These are phyloP conservation scores for Hypoxylon sp. DNA, from an alignment of 2,329 filamentous ascomycete genomes.

Conservation along the genomic window DNA sequence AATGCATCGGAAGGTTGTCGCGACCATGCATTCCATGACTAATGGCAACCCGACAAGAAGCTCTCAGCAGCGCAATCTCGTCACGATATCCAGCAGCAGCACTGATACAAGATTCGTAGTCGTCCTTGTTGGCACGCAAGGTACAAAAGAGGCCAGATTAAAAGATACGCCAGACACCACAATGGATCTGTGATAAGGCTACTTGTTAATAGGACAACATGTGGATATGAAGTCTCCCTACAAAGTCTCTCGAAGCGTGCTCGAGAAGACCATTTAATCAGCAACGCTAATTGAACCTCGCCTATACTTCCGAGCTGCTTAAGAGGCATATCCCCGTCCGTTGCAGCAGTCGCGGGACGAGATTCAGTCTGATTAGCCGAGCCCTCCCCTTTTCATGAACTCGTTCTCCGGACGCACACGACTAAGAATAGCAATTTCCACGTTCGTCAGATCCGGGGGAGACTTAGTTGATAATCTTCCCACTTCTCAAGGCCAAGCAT, in stretches of 20 bases:
- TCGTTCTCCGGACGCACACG: background rate
- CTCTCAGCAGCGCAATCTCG: background rate
- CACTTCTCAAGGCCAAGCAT: slow-evolving; percentile 8
- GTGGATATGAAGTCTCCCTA: background rate
- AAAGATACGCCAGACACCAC: background rate
- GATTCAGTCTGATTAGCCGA: background rate
- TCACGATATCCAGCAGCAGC: background rate
- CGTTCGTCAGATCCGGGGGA: background rate
- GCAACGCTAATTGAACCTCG: background rate
- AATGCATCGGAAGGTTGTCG: too few species aligned
- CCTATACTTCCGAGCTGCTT: slow-evolving; percentile 13
- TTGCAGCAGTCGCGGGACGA: background rate
- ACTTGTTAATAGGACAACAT: background rate
- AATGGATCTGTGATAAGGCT: background rate
- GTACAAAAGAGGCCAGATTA: background rate
- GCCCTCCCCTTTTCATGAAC: background rate
- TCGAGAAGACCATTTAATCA: background rate
- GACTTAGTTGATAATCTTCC: background rate
- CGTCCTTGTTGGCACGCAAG: background rate
- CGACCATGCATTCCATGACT: too few species aligned
- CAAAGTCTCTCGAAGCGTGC: background rate
- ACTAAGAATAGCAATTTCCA: background rate
- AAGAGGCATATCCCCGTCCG: background rate
- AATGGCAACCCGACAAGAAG: too few species aligned
- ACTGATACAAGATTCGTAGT: background rate